A percentile compares a stretch with the other conserved stretches of the same genome.
Conservation (phyloP, 2,329 filamentous ascomycete genomes). For the Calonectria pteridis region DNA sequence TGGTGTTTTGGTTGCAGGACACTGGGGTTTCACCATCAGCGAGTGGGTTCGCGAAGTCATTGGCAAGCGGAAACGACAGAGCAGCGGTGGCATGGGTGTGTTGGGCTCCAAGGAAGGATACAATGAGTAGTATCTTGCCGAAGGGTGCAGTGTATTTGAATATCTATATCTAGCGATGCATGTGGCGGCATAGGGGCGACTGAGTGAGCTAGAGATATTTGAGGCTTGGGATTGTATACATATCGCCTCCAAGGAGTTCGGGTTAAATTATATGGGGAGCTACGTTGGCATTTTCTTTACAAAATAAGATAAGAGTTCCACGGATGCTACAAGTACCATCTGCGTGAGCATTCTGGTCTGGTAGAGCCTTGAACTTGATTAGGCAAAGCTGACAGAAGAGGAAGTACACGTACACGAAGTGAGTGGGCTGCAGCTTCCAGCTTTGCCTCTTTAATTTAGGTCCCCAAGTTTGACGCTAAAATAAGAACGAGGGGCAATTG, state of each 20-base stretch:
- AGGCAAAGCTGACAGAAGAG: too few relatives aligned
- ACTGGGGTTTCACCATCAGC: slow-evolving; percentile 89
- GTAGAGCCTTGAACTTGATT: neutral
- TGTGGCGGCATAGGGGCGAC: slow-evolving; percentile 24
- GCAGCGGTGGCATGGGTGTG: slow-evolving; percentile 61
- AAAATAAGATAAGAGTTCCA: slow-evolving; percentile 23
- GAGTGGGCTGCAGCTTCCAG: too few relatives aligned
- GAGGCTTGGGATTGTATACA: slow-evolving; percentile 29
- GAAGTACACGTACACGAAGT: too few relatives aligned
- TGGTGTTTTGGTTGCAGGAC: slow-evolving; percentile 91
- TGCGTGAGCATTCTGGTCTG: neutral
- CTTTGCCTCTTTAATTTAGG: too few relatives aligned
- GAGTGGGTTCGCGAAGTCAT: slow-evolving; percentile 77
- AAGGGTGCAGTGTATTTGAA: slow-evolving; percentile 3
- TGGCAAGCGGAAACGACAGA: slow-evolving; percentile 60
- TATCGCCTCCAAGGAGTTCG: slow-evolving; percentile 37
- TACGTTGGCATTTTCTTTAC: slow-evolving; percentile 25
- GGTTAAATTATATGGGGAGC: slow-evolving; percentile 38
- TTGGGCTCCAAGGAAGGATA: slow-evolving; percentile 61
- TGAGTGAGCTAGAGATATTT: slow-evolving; percentile 33
- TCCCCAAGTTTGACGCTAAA: too few relatives aligned
- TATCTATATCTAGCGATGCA: slow-evolving; percentile 21
- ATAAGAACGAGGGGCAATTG: too few relatives aligned
- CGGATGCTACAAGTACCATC: neutral
- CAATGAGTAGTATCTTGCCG: slow-evolving; percentile 37